phyloP scores from a whole-genome alignment of 2,329 filamentous ascomycete species.

The Diaporthe velutina region DNA sequence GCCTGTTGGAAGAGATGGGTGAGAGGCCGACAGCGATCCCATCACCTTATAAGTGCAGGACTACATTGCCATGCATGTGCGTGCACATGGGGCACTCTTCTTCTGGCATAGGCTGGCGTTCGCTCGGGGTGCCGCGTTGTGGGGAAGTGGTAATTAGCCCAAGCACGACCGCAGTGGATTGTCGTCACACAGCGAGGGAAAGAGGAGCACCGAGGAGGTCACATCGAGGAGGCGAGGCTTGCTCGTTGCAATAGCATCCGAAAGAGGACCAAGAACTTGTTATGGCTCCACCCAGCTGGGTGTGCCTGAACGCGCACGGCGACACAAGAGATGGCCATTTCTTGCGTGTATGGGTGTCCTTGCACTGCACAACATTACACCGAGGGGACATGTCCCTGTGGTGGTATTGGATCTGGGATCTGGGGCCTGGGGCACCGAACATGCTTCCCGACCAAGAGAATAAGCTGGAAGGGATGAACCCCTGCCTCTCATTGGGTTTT shows the following conservation, averaged over 20 bases:
- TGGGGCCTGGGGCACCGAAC: constrained; percentile 11
- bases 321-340: not conserved
- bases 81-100: not conserved
- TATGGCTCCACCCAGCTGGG: not conserved
- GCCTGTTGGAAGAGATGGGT: not conserved
- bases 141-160: constrained; percentile 22
- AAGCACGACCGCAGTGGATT: not conserved
- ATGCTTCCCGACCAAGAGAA: constrained; percentile 10
- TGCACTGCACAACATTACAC: constrained; percentile 25
- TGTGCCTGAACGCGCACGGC: not conserved
- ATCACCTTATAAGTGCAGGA: not conserved
- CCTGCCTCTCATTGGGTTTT: constrained; percentile 7
- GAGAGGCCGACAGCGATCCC: not conserved
- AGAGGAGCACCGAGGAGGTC: not conserved
- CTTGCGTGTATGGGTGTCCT: constrained; percentile 11
- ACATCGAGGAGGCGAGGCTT: constrained; percentile 11
- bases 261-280: not conserved
- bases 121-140: not conserved
- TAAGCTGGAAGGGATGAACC: constrained; percentile 20
- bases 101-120: not conserved
- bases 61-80: not conserved
- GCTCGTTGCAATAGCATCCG: constrained; percentile 21
- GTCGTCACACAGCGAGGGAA: not conserved
- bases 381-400: not conserved
- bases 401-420: constrained; percentile 5